These are phyloP conservation scores for Tranzscheliella williamsii DNA, from an alignment of 1,284 basidiomycete genomes.

Conservation along the genomic window DNA sequence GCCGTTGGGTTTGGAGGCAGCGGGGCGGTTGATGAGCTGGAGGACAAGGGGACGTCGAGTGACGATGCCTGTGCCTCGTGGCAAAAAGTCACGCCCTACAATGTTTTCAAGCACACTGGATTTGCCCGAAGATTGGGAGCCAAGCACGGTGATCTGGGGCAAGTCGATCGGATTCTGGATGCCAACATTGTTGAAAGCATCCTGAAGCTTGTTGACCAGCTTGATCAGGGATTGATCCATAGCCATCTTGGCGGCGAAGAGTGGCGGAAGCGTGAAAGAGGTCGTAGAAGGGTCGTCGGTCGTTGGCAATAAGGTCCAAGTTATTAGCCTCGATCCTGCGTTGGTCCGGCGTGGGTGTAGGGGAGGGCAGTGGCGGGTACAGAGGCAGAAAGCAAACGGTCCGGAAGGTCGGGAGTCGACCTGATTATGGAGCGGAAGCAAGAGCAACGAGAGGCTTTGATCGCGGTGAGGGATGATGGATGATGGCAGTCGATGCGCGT, in stretches of 20 bases:
- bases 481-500: no score
- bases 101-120: constrained; percentile 70
- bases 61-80: constrained; percentile 89
- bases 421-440: no score
- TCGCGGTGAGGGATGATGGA: no score
- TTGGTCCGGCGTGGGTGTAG: no score
- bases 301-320: no score
- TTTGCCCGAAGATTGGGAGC: constrained; percentile 66
- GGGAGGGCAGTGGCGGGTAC: no score
- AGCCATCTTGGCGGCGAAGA: constrained; percentile 33
- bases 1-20: constrained; percentile 22
- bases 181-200: constrained; percentile 60
- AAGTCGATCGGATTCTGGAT: constrained; percentile 67
- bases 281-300: no score
- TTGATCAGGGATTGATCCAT: constrained; percentile 77
- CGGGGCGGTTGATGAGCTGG: constrained; percentile 81
- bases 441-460: no score
- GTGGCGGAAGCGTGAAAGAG: no score
- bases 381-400: no score
- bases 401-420: no score
- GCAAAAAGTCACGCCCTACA: constrained; percentile 83
- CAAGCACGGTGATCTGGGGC: constrained; percentile 63
- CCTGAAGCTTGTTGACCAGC: constrained; percentile 91
- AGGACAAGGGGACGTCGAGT: constrained; percentile 92
- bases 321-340: no score